Conservation (phyloP, 176 grass and related monocot species). For the Pontederia paniculata region DNA sequence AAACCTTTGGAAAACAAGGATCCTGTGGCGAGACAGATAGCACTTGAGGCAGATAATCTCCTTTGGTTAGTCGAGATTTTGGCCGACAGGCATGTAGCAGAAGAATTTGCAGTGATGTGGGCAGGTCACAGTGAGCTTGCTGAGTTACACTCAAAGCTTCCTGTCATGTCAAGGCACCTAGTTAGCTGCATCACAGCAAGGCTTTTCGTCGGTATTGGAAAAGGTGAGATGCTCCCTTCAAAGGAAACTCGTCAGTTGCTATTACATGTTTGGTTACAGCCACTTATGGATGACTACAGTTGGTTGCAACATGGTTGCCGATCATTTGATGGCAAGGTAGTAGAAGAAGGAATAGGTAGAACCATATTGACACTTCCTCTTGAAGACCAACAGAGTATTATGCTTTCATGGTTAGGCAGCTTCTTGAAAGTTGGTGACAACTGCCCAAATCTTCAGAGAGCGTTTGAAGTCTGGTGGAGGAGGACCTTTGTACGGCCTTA, state of each 20-base stretch:
- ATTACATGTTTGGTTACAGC: constrained; percentile 55
- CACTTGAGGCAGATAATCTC: constrained; percentile 66
- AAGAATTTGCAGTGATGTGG: constrained; percentile 60
- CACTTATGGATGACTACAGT: constrained; percentile 77
- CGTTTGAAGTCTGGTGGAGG: constrained; percentile 96
- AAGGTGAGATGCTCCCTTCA: constrained; percentile 63
- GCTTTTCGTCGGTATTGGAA: constrained; percentile 78
- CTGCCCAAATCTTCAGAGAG: constrained; percentile 77
- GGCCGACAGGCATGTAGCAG: constrained; percentile 34
- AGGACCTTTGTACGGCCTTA: constrained; percentile 85
- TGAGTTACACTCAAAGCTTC: constrained; percentile 35
- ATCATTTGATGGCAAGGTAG: constrained; percentile 67
- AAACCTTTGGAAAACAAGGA: constrained; percentile 16
- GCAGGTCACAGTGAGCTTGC: constrained; percentile 48
- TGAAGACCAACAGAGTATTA: constrained; percentile 56
- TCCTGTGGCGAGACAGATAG: constrained; percentile 34
- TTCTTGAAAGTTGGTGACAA: constrained; percentile 63
- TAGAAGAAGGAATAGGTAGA: constrained; percentile 72
- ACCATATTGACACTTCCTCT: constrained; percentile 79
- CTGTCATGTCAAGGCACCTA: constrained; percentile 34
- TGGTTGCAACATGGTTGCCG: constrained; percentile 62
- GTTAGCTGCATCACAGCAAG: constrained; percentile 56
- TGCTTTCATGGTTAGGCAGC: constrained; percentile 56
- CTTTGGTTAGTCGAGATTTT: constrained; percentile 78
- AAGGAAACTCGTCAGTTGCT: constrained; percentile 42